These are phyloP conservation scores for Dysphania ambrosioides DNA, from an alignment of 148 eudicot genomes.

Conservation along the genomic window DNA sequence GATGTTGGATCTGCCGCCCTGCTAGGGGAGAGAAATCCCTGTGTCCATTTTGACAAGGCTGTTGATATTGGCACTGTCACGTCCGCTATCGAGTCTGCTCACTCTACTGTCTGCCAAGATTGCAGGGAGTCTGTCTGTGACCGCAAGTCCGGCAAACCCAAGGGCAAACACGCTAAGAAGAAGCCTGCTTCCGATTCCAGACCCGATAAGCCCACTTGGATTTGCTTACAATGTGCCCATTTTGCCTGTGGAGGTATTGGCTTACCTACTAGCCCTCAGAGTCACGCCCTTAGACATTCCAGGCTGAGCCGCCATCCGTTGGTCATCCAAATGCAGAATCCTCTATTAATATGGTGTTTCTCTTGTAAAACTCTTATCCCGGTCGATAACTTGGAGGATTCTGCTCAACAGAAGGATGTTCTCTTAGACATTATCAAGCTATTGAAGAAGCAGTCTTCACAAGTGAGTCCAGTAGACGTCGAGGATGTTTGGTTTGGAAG, in stretches of 20 bases:
- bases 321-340: conserved; percentile 67
- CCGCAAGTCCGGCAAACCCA: conserved; percentile 53
- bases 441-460: conserved; percentile 50
- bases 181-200: conserved; percentile 47
- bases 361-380: conserved; percentile 57
- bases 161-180: conserved; percentile 64
- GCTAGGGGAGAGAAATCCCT: conserved; percentile 46
- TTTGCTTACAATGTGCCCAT: conserved; percentile 86
- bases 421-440: conserved; percentile 53
- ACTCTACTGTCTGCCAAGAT: conserved; percentile 59
- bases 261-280: conserved; percentile 62
- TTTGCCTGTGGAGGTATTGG: conserved; percentile 88
- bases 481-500: conserved; percentile 91
- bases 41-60: conserved; percentile 69
- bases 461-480: conserved; percentile 46
- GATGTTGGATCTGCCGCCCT: conserved; percentile 32
- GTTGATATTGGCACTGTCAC: conserved; percentile 52
- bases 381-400: conserved; percentile 43
- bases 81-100: conserved; percentile 45
- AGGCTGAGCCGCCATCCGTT: conserved; percentile 60
- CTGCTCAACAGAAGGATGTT: conserved; percentile 46
- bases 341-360: conserved; percentile 81
- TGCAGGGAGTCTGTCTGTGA: conserved; percentile 59
- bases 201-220: conserved; percentile 69
- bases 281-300: conserved; percentile 76